Percentiles rank a stretch among this genome's conserved stretches.
Evolutionary conservation across 345 rosid species (phyloP).

Genomic region (Brassica juncea): DNA sequence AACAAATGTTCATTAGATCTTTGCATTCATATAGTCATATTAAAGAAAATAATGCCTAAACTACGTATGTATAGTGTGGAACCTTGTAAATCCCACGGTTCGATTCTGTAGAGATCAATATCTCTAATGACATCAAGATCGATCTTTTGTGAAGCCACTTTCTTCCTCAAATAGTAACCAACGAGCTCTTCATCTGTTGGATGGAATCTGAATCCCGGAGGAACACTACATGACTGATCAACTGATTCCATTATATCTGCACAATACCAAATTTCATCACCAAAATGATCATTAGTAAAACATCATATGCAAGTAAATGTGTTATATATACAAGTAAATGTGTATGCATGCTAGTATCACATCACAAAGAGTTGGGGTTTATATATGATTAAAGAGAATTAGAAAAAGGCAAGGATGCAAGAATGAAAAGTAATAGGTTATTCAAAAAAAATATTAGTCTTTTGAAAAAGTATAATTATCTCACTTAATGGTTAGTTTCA

Average conservation of each 20-base stretch:
- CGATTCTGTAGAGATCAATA: conserved; percentile 92
- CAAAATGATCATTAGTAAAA: conserved; percentile 14
- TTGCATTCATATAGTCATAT: conserved; percentile 2
- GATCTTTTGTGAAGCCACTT: conserved; percentile 69
- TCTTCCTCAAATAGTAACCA: conserved; percentile 94
- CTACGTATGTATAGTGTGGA: conserved; percentile 3
- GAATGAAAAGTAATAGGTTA: not conserved
- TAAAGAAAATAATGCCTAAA: not conserved
- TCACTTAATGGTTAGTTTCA: conserved; percentile 53
- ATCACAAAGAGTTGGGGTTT: conserved; percentile 13
- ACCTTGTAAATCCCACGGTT: conserved; percentile 99
- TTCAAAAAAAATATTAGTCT: not conserved
- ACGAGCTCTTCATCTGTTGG: conserved; percentile 99
- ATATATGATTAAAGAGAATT: not conserved
- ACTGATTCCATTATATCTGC: conserved; percentile 78
- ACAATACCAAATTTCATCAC: conserved; percentile 52
- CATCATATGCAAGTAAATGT: not conserved
- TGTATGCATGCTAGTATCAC: conserved; percentile 1
- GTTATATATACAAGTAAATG: not conserved
- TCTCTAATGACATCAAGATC: conserved; percentile 66
- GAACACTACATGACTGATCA: conserved; percentile 79
- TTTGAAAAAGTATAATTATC: conserved; percentile 52
- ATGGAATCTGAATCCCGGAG: conserved; percentile 97
- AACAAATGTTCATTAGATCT: conserved; percentile 23
- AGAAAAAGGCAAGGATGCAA: not conserved